Conservation (phyloP, 768 basidiomycete species). For the Termitomyces sp. region DNA sequence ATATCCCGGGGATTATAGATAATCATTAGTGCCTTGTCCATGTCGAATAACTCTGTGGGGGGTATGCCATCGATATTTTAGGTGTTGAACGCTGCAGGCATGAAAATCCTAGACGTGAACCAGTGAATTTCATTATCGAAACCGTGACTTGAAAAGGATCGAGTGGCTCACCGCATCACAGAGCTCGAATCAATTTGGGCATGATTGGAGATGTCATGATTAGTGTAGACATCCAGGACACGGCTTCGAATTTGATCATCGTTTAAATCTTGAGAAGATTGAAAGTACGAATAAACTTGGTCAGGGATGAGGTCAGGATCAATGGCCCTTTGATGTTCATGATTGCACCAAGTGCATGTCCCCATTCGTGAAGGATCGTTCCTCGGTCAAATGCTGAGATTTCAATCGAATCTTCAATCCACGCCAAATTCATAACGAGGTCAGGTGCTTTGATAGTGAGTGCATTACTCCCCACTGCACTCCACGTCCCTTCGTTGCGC, state of each 20-base stretch:
- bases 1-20: too few relatives aligned
- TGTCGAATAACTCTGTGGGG: too few relatives aligned
- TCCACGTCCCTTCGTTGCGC: slow-evolving; percentile 11
- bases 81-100: too few relatives aligned
- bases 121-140: too few relatives aligned
- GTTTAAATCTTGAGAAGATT: slow-evolving; percentile 2
- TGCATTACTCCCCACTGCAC: slow-evolving; percentile 13
- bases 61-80: too few relatives aligned
- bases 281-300: slow-evolving; percentile 8
- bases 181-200: too few relatives aligned
- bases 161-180: too few relatives aligned
- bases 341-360: slow-evolving; percentile 22
- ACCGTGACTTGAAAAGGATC: too few relatives aligned
- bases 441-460: neutral
- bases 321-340: slow-evolving; percentile 24
- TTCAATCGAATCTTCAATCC: slow-evolving; percentile 5
- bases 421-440: slow-evolving; percentile 18
- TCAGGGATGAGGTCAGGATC: slow-evolving; percentile 14
- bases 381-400: slow-evolving; percentile 12
- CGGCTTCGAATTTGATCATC: slow-evolving; percentile 3
- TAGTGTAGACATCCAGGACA: slow-evolving; percentile 8
- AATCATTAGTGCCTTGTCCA: too few relatives aligned
- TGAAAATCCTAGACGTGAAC: too few relatives aligned
- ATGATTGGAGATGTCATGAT: too few relatives aligned
- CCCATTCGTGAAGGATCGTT: slow-evolving; percentile 24